phyloP scores from a whole-genome alignment of 2,329 filamentous ascomycete species.

The Paecilomyces formosus region DNA sequence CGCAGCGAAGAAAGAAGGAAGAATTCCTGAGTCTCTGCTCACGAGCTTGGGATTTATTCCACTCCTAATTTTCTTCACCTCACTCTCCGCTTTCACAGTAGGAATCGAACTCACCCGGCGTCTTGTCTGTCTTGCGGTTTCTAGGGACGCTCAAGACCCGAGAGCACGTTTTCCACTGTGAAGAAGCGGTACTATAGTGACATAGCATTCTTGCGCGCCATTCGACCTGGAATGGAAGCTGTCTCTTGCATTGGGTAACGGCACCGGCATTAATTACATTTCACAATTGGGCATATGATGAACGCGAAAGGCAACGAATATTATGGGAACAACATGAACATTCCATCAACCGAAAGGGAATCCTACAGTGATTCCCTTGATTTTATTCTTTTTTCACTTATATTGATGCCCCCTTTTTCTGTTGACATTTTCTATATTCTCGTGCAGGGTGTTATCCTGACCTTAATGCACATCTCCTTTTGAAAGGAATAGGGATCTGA shows the following conservation, averaged over 20 bases:
- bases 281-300: neutral
- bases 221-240: neutral
- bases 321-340: constrained; percentile 7
- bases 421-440: neutral
- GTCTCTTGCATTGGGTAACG: constrained; percentile 1
- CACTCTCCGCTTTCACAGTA: neutral
- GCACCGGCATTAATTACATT: neutral
- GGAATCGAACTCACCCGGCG: neutral
- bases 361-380: neutral
- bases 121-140: neutral
- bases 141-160: neutral
- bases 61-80: constrained; percentile 48
- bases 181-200: neutral
- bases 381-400: neutral
- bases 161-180: neutral
- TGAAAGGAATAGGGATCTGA: neutral
- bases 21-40: constrained; percentile 83
- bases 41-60: constrained; percentile 93
- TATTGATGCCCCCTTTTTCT: neutral
- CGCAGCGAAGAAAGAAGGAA: constrained; percentile 77
- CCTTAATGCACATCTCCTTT: neutral
- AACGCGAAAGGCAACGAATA: neutral
- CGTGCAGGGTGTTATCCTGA: neutral
- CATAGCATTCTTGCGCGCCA: neutral
- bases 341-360: neutral